Conservation (phyloP, 2,329 filamentous ascomycete genomes). For the Chaetomiaceae sp. region DNA sequence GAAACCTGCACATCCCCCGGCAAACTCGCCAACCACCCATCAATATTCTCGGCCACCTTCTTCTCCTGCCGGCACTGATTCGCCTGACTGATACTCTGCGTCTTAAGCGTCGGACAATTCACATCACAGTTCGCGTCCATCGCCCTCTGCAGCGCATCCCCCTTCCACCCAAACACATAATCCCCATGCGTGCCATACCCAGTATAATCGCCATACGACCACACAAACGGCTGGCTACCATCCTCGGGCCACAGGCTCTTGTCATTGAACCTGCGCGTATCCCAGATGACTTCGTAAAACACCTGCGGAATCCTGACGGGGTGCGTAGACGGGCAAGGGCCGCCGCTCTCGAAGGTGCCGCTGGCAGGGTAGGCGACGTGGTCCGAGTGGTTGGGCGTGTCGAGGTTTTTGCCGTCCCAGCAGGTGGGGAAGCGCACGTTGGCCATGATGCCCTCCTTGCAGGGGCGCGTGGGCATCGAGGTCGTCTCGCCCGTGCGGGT, state of each 20-base stretch:
- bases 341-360: slow-evolving; percentile 41
- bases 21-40: slow-evolving; percentile 11
- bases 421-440: slow-evolving; percentile 47
- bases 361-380: slow-evolving; percentile 42
- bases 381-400: slow-evolving; percentile 42
- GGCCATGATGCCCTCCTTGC: slow-evolving; percentile 40
- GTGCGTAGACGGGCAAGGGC: slow-evolving; percentile 32
- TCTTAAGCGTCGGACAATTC: slow-evolving; percentile 28
- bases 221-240: slow-evolving; percentile 22
- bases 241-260: slow-evolving; percentile 18
- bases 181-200: slow-evolving; percentile 39
- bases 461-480: slow-evolving; percentile 36
- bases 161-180: slow-evolving; percentile 43
- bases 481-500: slow-evolving; percentile 38
- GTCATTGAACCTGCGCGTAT: slow-evolving; percentile 20
- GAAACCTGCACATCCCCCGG: slow-evolving; percentile 11
- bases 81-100: slow-evolving; percentile 26
- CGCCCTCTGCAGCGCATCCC: slow-evolving; percentile 37
- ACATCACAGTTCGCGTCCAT: slow-evolving; percentile 35
- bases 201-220: slow-evolving; percentile 21
- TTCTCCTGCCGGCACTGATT: slow-evolving; percentile 14
- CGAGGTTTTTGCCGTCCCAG: slow-evolving; percentile 49
- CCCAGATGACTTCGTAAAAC: slow-evolving; percentile 22
- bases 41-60: slow-evolving; percentile 16
- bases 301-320: slow-evolving; percentile 23